These are phyloP conservation scores for Talaromyces atroroseus DNA, from an alignment of 2,329 filamentous ascomycete genomes.

Conservation along the genomic window DNA sequence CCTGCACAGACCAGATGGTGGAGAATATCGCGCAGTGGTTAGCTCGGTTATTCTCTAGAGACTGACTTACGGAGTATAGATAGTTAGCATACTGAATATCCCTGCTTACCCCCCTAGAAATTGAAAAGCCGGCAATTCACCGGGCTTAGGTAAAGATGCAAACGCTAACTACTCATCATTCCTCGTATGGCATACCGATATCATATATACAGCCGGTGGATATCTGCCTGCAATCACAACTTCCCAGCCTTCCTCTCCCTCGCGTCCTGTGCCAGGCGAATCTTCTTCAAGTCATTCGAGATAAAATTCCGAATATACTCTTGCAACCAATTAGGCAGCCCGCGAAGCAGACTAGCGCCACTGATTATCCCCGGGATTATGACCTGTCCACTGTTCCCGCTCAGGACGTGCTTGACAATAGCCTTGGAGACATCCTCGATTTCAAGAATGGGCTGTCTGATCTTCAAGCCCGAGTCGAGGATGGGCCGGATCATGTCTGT, in stretches of 20 bases:
- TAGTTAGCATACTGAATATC: too few relatives aligned
- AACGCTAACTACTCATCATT: too few relatives aligned
- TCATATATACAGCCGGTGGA: not conserved
- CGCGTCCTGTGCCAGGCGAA: slow-evolving; percentile 16
- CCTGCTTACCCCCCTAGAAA: too few relatives aligned
- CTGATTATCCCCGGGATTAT: slow-evolving; percentile 39
- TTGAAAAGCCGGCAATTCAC: too few relatives aligned
- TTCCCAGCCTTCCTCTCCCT: not conserved
- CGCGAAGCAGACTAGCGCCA: slow-evolving; percentile 24
- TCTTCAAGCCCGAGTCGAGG: slow-evolving; percentile 26
- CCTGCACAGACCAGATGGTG: slow-evolving; percentile 4
- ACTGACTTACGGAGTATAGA: too few relatives aligned
- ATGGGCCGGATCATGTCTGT: slow-evolving; percentile 44
- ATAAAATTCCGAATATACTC: slow-evolving; percentile 29
- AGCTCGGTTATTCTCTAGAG: not conserved
- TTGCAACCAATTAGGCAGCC: slow-evolving; percentile 44
- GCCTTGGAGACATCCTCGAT: slow-evolving; percentile 41
- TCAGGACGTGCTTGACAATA: slow-evolving; percentile 48
- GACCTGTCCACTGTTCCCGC: slow-evolving; percentile 45
- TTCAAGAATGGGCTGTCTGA: slow-evolving; percentile 32
- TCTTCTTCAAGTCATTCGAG: slow-evolving; percentile 20
- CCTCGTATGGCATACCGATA: not conserved
- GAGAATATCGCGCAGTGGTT: slow-evolving; percentile 9
- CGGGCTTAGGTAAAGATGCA: too few relatives aligned
- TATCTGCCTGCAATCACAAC: not conserved